These are phyloP conservation scores for Panaeolus papilionaceus DNA, from an alignment of 768 basidiomycete species.

Conservation along the genomic window DNA sequence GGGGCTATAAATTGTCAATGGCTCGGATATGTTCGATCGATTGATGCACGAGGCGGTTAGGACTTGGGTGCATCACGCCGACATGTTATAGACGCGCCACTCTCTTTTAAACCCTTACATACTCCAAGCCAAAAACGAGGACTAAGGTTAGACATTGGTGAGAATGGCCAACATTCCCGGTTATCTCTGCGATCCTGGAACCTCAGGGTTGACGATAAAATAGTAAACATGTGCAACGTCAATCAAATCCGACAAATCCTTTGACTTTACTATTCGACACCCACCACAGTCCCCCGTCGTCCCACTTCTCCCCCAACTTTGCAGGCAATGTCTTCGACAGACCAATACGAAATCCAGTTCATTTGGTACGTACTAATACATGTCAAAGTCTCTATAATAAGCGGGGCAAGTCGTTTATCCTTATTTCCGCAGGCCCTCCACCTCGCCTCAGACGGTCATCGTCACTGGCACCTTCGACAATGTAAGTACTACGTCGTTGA, in stretches of 20 bases:
- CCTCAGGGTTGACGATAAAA: slow-evolving; percentile 16
- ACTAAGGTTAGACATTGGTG: slow-evolving; percentile 8
- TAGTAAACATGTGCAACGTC: slow-evolving; percentile 42
- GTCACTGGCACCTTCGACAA: slow-evolving; percentile 83
- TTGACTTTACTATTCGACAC: slow-evolving; percentile 20
- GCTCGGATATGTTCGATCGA: slow-evolving; percentile 4
- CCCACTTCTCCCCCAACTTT: slow-evolving; percentile 18
- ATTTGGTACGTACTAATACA: slow-evolving; percentile 47
- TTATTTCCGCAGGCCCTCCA: slow-evolving; percentile 56
- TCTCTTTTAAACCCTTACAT: background rate
- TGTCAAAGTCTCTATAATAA: background rate
- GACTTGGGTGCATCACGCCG: background rate
- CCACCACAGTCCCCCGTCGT: slow-evolving; percentile 19
- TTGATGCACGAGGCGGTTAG: slow-evolving; percentile 9
- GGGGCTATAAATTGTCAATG: background rate
- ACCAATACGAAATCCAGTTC: slow-evolving; percentile 59
- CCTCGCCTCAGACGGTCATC: slow-evolving; percentile 61
- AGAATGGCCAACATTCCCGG: background rate
- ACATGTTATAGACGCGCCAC: background rate
- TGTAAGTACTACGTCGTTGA: slow-evolving; percentile 46
- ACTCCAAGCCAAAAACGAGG: slow-evolving; percentile 12
- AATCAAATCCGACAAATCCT: slow-evolving; percentile 23
- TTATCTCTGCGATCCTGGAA: slow-evolving; percentile 4
- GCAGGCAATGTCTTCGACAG: slow-evolving; percentile 31
- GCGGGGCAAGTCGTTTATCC: slow-evolving; percentile 20